phyloP scores from a whole-genome alignment of 352 stramenopile genomes.

The Phytophthora hybrid region DNA sequence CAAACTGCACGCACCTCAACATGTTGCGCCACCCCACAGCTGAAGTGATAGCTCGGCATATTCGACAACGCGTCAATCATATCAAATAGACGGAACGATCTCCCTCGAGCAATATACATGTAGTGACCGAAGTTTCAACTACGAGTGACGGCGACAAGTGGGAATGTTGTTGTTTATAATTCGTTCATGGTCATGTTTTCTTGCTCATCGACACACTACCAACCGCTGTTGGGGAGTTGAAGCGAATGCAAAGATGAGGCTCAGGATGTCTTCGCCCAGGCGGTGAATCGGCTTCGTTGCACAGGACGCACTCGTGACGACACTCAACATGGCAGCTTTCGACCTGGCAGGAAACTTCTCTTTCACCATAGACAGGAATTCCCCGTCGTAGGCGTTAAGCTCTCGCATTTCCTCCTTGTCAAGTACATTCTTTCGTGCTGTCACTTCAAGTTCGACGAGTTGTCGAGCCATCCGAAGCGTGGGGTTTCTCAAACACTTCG shows the following conservation, averaged over 20 bases:
- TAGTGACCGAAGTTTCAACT: no score
- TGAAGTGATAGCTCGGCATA: slow-evolving; percentile 28
- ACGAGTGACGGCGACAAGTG: no score
- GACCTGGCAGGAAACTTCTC: neutral
- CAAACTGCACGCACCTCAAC: slow-evolving; percentile 43
- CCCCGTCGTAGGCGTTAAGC: neutral
- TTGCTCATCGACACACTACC: no score
- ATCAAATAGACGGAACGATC: neutral
- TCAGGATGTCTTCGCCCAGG: neutral
- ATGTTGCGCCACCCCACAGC: slow-evolving; percentile 44
- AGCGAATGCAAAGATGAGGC: neutral
- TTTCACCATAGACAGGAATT: neutral
- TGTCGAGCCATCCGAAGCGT: neutral
- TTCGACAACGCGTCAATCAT: neutral
- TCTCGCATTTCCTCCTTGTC: neutral
- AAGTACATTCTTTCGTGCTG: neutral
- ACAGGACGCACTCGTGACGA: neutral
- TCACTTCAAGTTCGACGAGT: neutral
- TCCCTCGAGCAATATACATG: no score
- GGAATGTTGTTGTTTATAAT: no score
- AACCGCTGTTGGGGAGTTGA: neutral
- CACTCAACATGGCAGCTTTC: neutral
- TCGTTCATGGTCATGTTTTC: no score
- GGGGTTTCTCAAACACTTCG: neutral
- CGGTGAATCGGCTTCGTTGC: no score